These are phyloP conservation scores for Neocucurbitaria cava DNA, from an alignment of 2,329 filamentous ascomycete genomes.

Conservation along the genomic window DNA sequence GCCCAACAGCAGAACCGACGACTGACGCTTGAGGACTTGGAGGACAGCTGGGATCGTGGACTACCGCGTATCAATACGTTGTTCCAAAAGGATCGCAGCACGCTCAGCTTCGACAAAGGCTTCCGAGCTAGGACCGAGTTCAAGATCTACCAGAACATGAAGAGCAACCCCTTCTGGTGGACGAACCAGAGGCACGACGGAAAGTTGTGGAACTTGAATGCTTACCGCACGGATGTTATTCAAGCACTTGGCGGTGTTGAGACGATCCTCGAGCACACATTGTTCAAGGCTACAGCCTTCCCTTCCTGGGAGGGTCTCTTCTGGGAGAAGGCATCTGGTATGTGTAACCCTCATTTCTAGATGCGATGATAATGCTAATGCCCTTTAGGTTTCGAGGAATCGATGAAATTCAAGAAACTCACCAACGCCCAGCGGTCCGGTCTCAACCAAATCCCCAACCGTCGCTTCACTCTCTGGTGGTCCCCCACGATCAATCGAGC, in stretches of 20 bases:
- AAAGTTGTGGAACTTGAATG: slow-evolving; percentile 96
- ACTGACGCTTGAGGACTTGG: slow-evolving; percentile 91
- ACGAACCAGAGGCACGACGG: slow-evolving; percentile 96
- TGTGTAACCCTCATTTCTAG: neutral
- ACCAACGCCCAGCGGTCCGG: slow-evolving; percentile 96
- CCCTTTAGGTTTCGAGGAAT: slow-evolving; percentile 47
- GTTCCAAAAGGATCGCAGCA: slow-evolving; percentile 98
- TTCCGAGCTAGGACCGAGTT: slow-evolving; percentile 96
- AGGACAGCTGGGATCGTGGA: slow-evolving; percentile 98
- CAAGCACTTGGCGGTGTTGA: slow-evolving; percentile 96
- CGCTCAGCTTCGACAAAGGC: slow-evolving; percentile 96
- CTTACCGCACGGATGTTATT: slow-evolving; percentile 95
- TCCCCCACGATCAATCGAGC: slow-evolving; percentile 88
- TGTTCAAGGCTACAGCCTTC: slow-evolving; percentile 97
- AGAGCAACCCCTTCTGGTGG: slow-evolving; percentile 99
- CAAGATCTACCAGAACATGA: slow-evolving; percentile 98
- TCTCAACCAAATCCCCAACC: slow-evolving; percentile 98
- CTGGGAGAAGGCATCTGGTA: slow-evolving; percentile 72
- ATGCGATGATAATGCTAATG: slow-evolving; percentile 2
- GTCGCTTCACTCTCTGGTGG: slow-evolving; percentile 99
- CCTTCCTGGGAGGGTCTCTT: slow-evolving; percentile 97
- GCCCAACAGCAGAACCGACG: slow-evolving; percentile 97
- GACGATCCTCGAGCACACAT: slow-evolving; percentile 93
- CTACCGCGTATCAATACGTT: slow-evolving; percentile 97
- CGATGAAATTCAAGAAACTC: slow-evolving; percentile 98